Base-by-base conservation (phyloP, 805 yeast genomes). In the Kodamaea hsintzibuensis region DNA sequence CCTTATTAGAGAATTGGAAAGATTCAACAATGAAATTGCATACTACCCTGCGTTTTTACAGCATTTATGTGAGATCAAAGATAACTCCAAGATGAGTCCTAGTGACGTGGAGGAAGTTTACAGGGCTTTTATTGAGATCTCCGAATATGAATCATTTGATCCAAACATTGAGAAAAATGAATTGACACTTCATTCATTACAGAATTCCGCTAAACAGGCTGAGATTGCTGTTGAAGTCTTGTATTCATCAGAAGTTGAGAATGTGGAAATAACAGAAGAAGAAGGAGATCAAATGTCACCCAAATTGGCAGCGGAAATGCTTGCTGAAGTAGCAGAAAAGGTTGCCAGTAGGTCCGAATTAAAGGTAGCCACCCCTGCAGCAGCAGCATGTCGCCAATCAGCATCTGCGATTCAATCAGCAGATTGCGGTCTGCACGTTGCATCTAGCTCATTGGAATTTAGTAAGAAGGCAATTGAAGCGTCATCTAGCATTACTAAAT, bases 1-100 rank as follows among this genome's bases (percentile, higher is more conserved):
- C 42, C 46, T 62, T 27, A 42, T 65, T 16, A 53, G 55, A 2
- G 52, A 55, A 14, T 53, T 66, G 50, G 53, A 54, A 35, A 37
- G 27, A 3, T 62, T 58, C 44, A 65, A 64, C 47, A 12, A 49
- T 2, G 54, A 60, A 30, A 59, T 66, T 44, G 60, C 59, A 16
- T 55, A 58, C 27, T 66, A 60, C 55, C 67, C 68, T 12, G 45
- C 40, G 33, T 63, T 64, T 43, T 55, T 65, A 30, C 57, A 59
- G 33, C 56, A 59, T 17, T 57, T 64, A 44, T 58, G 52, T 54
- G 22, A 59, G 42, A 57, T 56, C 22, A 54, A 59, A 25, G 35
- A 45, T 16, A 54, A 55, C 39, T 10, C 12, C 7, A 55, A 52
- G 27, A 10, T 48, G 30, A 39, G 56, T 10, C 39, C 55, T 7